A percentile compares a stretch with the other conserved stretches of the same genome.
phyloP scores from a whole-genome alignment of 225 moss, liverwort and hornwort genomes.

The Pseudoscleropodium purum region DNA sequence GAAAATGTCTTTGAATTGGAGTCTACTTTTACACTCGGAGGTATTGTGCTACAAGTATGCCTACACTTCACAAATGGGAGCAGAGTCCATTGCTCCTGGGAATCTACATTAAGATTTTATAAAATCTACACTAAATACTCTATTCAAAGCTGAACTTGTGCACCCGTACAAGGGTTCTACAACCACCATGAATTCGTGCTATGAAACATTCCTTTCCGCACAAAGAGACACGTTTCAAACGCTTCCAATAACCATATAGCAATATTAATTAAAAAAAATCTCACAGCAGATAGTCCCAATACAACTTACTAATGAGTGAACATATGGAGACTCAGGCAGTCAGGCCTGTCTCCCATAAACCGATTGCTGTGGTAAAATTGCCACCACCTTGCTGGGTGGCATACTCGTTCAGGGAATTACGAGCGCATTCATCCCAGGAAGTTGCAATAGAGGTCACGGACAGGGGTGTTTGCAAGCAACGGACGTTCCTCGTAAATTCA shows the following conservation, averaged over 20 bases:
- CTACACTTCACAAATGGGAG: not conserved
- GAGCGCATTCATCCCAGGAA: slow-evolving; percentile 81
- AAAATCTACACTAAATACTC: not conserved
- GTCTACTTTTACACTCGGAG: not conserved
- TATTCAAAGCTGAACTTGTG: not conserved
- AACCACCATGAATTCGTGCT: not conserved
- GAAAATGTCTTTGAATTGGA: not conserved
- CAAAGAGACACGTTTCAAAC: not conserved
- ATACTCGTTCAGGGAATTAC: slow-evolving; percentile 59
- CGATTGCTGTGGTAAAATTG: slow-evolving; percentile 60
- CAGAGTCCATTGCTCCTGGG: not conserved
- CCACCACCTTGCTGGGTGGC: slow-evolving; percentile 75
- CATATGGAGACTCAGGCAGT: not conserved
- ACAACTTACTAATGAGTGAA: not conserved
- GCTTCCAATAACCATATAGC: not conserved
- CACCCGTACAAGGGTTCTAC: not conserved
- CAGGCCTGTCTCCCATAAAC: slow-evolving; percentile 61
- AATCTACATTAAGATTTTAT: not conserved
- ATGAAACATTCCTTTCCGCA: not conserved
- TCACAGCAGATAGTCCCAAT: not conserved
- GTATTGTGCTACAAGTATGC: not conserved
- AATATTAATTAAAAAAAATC: not conserved
- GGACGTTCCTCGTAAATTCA: slow-evolving; percentile 27
- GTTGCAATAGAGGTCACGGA: slow-evolving; percentile 56
- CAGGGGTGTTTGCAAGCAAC: slow-evolving; percentile 50